phyloP scores from a whole-genome alignment of 1,139 yeast genomes.

The Maudiozyma humilis region DNA sequence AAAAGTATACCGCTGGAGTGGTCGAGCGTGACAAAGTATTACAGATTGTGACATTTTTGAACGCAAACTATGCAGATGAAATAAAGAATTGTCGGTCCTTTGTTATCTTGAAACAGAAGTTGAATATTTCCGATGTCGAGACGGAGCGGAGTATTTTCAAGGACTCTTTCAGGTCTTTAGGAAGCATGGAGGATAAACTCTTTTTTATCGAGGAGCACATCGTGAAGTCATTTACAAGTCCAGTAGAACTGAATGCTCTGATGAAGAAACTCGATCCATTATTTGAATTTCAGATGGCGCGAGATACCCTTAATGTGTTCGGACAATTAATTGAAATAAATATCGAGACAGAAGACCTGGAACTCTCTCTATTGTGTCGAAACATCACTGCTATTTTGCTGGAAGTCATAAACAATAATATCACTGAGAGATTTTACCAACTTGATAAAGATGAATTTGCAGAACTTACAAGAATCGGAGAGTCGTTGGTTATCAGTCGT shows the following conservation, averaged over 20 bases:
- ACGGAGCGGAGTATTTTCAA: constrained; percentile 24
- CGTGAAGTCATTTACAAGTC: not conserved
- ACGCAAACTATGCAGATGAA: constrained; percentile 18
- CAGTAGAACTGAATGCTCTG: not conserved
- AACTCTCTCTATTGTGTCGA: not conserved
- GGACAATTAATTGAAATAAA: not conserved
- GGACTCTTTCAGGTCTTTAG: constrained; percentile 12
- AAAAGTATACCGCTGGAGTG: constrained; percentile 2
- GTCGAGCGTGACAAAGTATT: not conserved
- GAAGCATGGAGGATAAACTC: constrained; percentile 1
- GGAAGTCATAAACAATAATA: not conserved
- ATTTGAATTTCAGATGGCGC: constrained; percentile 6
- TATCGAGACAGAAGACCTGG: not conserved
- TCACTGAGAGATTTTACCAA: constrained; percentile 1
- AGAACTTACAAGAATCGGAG: not conserved
- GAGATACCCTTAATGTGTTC: constrained; percentile 5
- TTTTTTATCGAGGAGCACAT: constrained; percentile 2
- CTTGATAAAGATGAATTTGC: not conserved
- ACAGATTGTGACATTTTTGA: constrained; percentile 16
- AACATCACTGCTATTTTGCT: not conserved
- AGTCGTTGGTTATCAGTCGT: not conserved
- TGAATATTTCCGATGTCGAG: constrained; percentile 24
- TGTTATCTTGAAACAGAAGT: constrained; percentile 19
- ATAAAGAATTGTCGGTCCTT: constrained; percentile 20
- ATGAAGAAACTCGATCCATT: constrained; percentile 11